phyloP scores from a whole-genome alignment of 2,329 filamentous ascomycete species.

The Phoma herbarum region DNA sequence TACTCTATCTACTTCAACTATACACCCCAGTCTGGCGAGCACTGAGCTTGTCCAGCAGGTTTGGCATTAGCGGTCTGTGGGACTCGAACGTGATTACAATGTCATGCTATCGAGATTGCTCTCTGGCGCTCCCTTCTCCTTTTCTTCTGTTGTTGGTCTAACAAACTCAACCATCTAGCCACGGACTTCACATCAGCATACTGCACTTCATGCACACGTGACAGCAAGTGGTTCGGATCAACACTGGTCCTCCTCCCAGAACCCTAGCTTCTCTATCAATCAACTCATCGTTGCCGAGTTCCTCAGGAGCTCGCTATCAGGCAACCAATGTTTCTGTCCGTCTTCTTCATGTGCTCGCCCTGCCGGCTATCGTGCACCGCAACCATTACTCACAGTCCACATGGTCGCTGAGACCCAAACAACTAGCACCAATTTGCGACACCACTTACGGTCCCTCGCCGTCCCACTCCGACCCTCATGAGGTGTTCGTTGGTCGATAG shows the following conservation, averaged over 20 bases:
- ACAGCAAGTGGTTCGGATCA: slow-evolving; percentile 39
- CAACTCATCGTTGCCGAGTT: slow-evolving; percentile 30
- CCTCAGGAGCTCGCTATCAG: slow-evolving; percentile 31
- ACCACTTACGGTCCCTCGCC: slow-evolving; percentile 37
- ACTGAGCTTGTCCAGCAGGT: slow-evolving; percentile 39
- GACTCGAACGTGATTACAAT: slow-evolving; percentile 51
- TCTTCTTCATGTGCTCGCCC: slow-evolving; percentile 29
- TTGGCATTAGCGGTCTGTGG: slow-evolving; percentile 43
- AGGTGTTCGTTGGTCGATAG: slow-evolving; percentile 43
- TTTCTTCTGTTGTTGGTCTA: slow-evolving; percentile 26
- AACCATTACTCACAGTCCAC: slow-evolving; percentile 15
- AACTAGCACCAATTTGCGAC: slow-evolving; percentile 31
- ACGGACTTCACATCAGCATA: slow-evolving; percentile 21
- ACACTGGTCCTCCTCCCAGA: slow-evolving; percentile 32
- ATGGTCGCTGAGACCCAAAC: slow-evolving; percentile 6
- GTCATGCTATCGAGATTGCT: slow-evolving; percentile 51
- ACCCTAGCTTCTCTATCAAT: slow-evolving; percentile 32
- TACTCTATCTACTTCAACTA: slow-evolving; percentile 47
- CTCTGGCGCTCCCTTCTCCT: slow-evolving; percentile 34
- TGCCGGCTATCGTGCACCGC: slow-evolving; percentile 22
- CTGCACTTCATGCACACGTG: slow-evolving; percentile 23
- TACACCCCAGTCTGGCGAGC: slow-evolving; percentile 35
- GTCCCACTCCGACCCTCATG: slow-evolving; percentile 36
- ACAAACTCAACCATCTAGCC: slow-evolving; percentile 30
- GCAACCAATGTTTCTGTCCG: slow-evolving; percentile 29